Percentiles rank a stretch among this genome's conserved stretches.
Conservation (phyloP, 495 filamentous ascomycete genomes). For the Annulohypoxylon maeteangense region DNA sequence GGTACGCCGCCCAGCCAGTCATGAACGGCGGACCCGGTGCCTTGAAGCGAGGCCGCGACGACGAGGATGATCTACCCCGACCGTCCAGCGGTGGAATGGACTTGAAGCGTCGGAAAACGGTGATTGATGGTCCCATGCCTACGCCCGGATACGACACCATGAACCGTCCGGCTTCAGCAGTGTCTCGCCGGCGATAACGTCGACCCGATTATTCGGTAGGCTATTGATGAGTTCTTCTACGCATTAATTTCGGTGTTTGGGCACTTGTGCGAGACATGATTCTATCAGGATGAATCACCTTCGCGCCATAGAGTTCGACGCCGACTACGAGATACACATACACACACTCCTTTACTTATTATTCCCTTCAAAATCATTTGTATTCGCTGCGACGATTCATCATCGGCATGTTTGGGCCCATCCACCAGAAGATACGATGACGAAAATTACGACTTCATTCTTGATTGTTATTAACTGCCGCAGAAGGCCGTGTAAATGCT, state of each 20-base stretch:
- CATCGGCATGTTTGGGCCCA: slow-evolving; percentile 46
- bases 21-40: slow-evolving; percentile 75
- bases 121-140: slow-evolving; percentile 63
- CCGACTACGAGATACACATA: slow-evolving; percentile 33
- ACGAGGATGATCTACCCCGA: slow-evolving; percentile 75
- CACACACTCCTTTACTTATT: slow-evolving; percentile 41
- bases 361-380: slow-evolving; percentile 46
- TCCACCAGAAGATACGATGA: slow-evolving; percentile 49
- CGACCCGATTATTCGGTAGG: slow-evolving; percentile 2
- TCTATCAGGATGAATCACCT: slow-evolving; percentile 25
- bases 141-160: slow-evolving; percentile 60
- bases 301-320: slow-evolving; percentile 31
- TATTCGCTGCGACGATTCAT: slow-evolving; percentile 51
- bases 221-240: slow-evolving; percentile 8
- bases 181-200: slow-evolving; percentile 52
- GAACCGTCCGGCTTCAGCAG: slow-evolving; percentile 55
- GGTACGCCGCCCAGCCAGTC: slow-evolving; percentile 63
- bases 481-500: slow-evolving; percentile 47
- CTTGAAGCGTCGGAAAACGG: slow-evolving; percentile 85
- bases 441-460: slow-evolving; percentile 56
- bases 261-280: slow-evolving; percentile 46
- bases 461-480: slow-evolving; percentile 51
- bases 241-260: slow-evolving; percentile 38
- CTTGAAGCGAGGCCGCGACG: slow-evolving; percentile 85
- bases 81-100: slow-evolving; percentile 75